Evolutionary conservation across 2,329 filamentous ascomycete genomes (phyloP).

Genomic region (Lasiodiplodia theobromae): DNA sequence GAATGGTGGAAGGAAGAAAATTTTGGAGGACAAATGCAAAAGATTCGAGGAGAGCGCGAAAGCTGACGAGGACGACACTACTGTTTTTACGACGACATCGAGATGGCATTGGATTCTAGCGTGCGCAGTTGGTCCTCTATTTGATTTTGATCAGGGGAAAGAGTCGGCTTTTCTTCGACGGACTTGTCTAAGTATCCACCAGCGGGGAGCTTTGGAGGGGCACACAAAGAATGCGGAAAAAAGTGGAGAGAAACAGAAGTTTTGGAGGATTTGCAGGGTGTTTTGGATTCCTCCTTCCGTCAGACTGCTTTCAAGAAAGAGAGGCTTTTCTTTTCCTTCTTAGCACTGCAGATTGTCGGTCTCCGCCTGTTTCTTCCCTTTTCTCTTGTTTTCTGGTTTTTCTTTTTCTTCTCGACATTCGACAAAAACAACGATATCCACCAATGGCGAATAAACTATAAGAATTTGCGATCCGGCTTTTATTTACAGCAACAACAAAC

Average conservation of each 20-base stretch:
- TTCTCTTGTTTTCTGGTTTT: background rate
- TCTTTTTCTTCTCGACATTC: background rate
- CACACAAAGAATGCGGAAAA: background rate
- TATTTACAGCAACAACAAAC: background rate
- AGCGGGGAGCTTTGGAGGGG: constrained; percentile 6
- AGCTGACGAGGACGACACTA: constrained; percentile 9
- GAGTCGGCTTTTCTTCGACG: constrained; percentile 1
- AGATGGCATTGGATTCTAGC: constrained; percentile 20
- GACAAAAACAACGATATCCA: constrained; percentile 22
- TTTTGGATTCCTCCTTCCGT: background rate
- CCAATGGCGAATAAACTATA: constrained; percentile 16
- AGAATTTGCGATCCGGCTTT: constrained; percentile 9
- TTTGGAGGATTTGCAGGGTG: background rate
- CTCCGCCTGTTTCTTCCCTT: background rate
- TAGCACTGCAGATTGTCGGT: background rate
- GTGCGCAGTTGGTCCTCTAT: background rate
- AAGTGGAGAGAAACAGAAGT: background rate
- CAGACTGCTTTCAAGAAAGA: background rate
- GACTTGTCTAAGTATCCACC: constrained; percentile 11
- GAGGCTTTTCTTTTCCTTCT: background rate
- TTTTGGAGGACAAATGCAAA: background rate
- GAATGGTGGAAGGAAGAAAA: background rate
- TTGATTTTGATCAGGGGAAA: background rate
- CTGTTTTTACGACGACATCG: background rate
- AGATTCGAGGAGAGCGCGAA: background rate